Evolutionary conservation across 2,329 filamentous ascomycete genomes (phyloP), one percentile per base, ranked within the genome.

Genomic region (Penicillium sp.): DNA sequence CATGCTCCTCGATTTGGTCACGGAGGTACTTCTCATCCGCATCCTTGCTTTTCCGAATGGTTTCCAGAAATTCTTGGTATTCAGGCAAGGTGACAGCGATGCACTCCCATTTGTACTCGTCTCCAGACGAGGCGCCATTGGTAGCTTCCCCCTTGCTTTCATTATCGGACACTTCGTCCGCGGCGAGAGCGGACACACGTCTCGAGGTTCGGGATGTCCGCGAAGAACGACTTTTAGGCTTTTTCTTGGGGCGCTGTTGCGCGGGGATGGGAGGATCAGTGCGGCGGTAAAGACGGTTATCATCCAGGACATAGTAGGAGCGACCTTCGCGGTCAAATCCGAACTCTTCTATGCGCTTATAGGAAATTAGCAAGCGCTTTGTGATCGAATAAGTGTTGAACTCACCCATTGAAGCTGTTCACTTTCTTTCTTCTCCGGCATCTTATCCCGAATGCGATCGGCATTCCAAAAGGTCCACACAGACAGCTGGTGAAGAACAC

Each of bases 241-340:
- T 84, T 2, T 84, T 79, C 69, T 89, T 89, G 26, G 82, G 74
- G 2, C 81, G 72, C n/a, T 80, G 77, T 13, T 82, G 76, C 14
- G 84, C 75, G 7, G 86, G 83, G 2, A 84, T 80, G 1, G 86
- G 85, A 26, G 89, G 83, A 58, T 96, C 90, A n/a, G 90, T 91
- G 59, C 89, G 82, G 55, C 93, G 90, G 73, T 99, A 99, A 43
- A 99, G 80, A 60, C 95, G 86, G 67, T 97, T 96, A 72, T 99
- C 95, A 67, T 98, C 93, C 3, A 99, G 83, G 3, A 98, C 88
- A 69, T 89, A 96, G 71, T 98, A 96, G 35, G 87, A 87, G 37
- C 91, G 88, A 62, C 96, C 93, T 47, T 96, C 82, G 22, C 86
- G 83, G 73, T 99, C 95, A 86, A 91, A 98, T 10, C 95, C 95